phyloP scores from a whole-genome alignment of 805 yeast species.

The Kuraishia floccosa region DNA sequence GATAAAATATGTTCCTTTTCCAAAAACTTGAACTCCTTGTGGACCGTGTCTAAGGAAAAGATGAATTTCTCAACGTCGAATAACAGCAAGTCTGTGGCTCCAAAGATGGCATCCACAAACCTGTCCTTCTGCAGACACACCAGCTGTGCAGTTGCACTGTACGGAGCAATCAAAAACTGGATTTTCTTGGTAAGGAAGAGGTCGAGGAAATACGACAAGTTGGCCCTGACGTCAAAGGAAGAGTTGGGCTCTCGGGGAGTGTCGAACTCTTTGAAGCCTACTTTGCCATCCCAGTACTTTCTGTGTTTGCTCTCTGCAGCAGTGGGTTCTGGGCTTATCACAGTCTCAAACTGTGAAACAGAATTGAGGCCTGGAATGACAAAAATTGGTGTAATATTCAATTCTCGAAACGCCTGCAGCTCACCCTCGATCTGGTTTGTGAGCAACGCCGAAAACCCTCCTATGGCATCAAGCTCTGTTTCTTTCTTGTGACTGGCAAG shows the following conservation, averaged over 20 bases:
- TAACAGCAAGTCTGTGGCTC: slow-evolving; percentile 72
- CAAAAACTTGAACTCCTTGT: slow-evolving; percentile 55
- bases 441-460: slow-evolving; percentile 67
- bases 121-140: slow-evolving; percentile 50
- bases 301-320: slow-evolving; percentile 30
- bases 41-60: slow-evolving; percentile 54
- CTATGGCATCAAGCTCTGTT: slow-evolving; percentile 62
- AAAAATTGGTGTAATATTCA: slow-evolving; percentile 66
- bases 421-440: slow-evolving; percentile 47
- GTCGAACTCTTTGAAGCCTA: slow-evolving; percentile 15
- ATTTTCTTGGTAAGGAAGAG: slow-evolving; percentile 44
- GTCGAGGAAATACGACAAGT: slow-evolving; percentile 42
- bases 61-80: slow-evolving; percentile 59
- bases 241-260: slow-evolving; percentile 42
- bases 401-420: slow-evolving; percentile 44
- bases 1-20: slow-evolving; percentile 45
- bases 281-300: slow-evolving; percentile 32
- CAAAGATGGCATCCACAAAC: slow-evolving; percentile 66
- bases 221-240: slow-evolving; percentile 36
- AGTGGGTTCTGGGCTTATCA: slow-evolving; percentile 13
- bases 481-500: slow-evolving; percentile 54
- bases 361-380: slow-evolving; percentile 62
- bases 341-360: slow-evolving; percentile 15
- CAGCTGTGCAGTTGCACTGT: slow-evolving; percentile 68
- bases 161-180: slow-evolving; percentile 74